Conservation (phyloP, 148 eudicot genomes). For the Talinum fruticosum region DNA sequence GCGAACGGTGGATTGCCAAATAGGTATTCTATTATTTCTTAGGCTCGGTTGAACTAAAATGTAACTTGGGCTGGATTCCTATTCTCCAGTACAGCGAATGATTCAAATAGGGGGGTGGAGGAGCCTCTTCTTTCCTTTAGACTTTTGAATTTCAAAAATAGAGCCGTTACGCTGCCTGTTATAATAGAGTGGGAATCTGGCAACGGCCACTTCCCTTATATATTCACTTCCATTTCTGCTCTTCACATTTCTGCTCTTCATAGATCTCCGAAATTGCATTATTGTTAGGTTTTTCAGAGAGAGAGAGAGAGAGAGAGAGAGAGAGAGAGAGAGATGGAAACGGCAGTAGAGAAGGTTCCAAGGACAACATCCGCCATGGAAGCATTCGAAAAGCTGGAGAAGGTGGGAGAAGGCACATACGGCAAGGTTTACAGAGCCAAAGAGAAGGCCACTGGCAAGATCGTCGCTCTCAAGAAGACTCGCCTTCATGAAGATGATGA, state of each 20-base stretch:
- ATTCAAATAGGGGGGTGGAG: not conserved
- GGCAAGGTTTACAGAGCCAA: slow-evolving; percentile 90
- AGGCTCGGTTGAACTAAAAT: no score
- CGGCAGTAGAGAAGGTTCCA: slow-evolving; percentile 7
- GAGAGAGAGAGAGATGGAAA: slow-evolving; percentile 23
- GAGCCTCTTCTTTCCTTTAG: not conserved
- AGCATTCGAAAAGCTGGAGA: slow-evolving; percentile 92
- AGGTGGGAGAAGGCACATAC: slow-evolving; percentile 96
- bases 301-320: slow-evolving; percentile 21
- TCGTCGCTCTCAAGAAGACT: slow-evolving; percentile 94
- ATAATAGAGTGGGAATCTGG: not conserved
- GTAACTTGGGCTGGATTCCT: no score
- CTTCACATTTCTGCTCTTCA: not conserved
- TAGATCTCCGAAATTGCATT: slow-evolving; percentile 1
- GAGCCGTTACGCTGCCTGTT: slow-evolving; percentile 20
- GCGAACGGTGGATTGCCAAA: no score
- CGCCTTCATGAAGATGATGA: slow-evolving; percentile 88
- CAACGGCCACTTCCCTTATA: not conserved
- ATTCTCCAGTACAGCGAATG: not conserved
- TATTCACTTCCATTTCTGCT: not conserved
- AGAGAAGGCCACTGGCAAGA: slow-evolving; percentile 79
- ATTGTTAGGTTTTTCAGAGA: slow-evolving; percentile 15
- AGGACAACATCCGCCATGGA: slow-evolving; percentile 58
- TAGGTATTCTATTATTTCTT: no score
- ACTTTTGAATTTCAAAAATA: slow-evolving; percentile 22